Evolutionary conservation across 169 alveolate species (phyloP).

Genomic region (Pseudocohnilembus persalinus): DNA sequence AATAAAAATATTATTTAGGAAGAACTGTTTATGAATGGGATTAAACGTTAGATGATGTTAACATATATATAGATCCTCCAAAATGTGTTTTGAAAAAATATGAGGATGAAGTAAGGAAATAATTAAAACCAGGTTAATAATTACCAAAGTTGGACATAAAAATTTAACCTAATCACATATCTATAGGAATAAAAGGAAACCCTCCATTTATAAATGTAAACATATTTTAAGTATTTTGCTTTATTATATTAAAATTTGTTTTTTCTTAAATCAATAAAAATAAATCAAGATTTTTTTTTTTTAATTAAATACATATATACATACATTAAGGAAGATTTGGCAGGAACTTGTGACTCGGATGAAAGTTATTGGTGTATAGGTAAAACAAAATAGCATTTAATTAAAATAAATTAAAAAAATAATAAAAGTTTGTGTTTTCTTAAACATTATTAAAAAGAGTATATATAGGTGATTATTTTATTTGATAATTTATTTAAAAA

Average conservation of each 20-base stretch:
- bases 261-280: not conserved
- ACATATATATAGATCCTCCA: slow-evolving; percentile 76
- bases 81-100: slow-evolving; percentile 65
- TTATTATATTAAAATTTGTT: not conserved
- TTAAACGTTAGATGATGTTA: slow-evolving; percentile 77
- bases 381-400: not conserved
- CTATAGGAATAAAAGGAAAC: slow-evolving; percentile 73
- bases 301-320: no score
- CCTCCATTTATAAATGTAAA: slow-evolving; percentile 80
- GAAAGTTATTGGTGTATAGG: slow-evolving; percentile 40
- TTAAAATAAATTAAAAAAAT: no score
- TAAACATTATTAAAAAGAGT: no score
- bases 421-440: no score
- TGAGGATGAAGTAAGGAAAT: slow-evolving; percentile 56
- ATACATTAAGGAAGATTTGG: slow-evolving; percentile 16
- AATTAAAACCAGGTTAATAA: slow-evolving; percentile 75
- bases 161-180: slow-evolving; percentile 58
- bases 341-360: slow-evolving; percentile 24
- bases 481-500: no score
- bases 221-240: no score
- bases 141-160: slow-evolving; percentile 79
- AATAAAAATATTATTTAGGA: slow-evolving; percentile 30
- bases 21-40: slow-evolving; percentile 81
- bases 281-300: no score
- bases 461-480: no score